Evolutionary conservation across 768 basidiomycete genomes (phyloP), one percentile per base, ranked within the genome.

Genomic region (Boletus bicolor): DNA sequence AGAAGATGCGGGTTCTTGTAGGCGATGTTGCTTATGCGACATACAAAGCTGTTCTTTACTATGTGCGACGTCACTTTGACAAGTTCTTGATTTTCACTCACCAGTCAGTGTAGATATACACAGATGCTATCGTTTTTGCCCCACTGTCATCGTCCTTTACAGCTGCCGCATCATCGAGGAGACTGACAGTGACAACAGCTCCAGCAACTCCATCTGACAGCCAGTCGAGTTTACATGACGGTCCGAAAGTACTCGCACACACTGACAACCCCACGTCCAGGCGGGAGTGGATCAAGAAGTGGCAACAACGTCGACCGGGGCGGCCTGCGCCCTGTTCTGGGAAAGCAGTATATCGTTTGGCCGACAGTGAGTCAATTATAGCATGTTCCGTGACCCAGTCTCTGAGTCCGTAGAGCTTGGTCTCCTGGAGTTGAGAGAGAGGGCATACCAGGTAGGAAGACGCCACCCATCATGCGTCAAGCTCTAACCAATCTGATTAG

Each of bases 71-170:
- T 44, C 30, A 26, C 21, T 11, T 39, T 42, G 19, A 36, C 21
- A 14, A 21, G 12, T 49, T 3, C 52, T 51, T 55, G 38, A 51
- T 14, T 41, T 28, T n/a, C 5, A 34, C 54, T 61, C 43, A 67
- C 38, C 12, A 12, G 5, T 37, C 11, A 10, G 44, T 41, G 4
- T 61, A 92, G 91, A 75, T 94, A 26, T 95, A 94, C 68, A 94
- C 92, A 15, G 90, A 93, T 63, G 80, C 79, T 28, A 88, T 94
- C 59, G 79, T 85, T 30, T 94, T 94, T 60, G 89, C 93, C 0
- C 92, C 92, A 0, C 74, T 94, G 17, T 83, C 90, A 0, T 94
- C 93, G 7, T 80, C 83, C 34, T 87, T 89, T 59, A 63, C 70
- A 15, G 42, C 64, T 19, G 46, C 57, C 51, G 36, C 73, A 65